A percentile compares a stretch with the other conserved stretches of the same genome.
These are phyloP conservation scores for Boletus tylopilopsis DNA, from an alignment of 768 basidiomycete species.

Conservation along the genomic window DNA sequence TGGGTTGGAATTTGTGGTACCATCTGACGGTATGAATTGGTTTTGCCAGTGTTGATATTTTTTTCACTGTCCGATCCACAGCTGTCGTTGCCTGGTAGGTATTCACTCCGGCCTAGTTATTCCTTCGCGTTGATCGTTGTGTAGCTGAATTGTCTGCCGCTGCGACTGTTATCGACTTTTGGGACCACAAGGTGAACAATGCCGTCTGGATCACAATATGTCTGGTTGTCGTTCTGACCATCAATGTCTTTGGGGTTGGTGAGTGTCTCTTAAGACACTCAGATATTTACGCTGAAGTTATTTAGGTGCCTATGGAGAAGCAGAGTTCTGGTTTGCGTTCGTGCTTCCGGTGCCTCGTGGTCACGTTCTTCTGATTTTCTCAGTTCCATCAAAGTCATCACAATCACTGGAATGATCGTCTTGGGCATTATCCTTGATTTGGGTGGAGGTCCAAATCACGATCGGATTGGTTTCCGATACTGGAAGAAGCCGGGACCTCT, in stretches of 20 bases:
- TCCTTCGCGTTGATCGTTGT: background rate
- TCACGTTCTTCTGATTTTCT: slow-evolving; percentile 2
- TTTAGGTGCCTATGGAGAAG: slow-evolving; percentile 37
- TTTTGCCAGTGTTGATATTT: slow-evolving; percentile 10
- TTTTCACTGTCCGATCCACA: background rate
- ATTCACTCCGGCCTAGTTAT: background rate
- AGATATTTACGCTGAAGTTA: background rate
- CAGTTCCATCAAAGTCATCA: slow-evolving; percentile 49
- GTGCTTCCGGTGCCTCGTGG: background rate
- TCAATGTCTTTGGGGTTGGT: slow-evolving; percentile 38
- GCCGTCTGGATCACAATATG: slow-evolving; percentile 51
- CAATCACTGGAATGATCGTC: slow-evolving; percentile 39
- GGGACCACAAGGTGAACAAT: slow-evolving; percentile 35
- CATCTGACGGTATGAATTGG: slow-evolving; percentile 27
- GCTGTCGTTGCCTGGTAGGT: background rate
- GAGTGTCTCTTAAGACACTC: background rate
- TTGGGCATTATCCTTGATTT: slow-evolving; percentile 44
- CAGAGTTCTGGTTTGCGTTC: slow-evolving; percentile 44
- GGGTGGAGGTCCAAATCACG: slow-evolving; percentile 51
- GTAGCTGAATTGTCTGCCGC: slow-evolving; percentile 45
- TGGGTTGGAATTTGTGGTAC: slow-evolving; percentile 39
- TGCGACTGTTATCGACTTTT: slow-evolving; percentile 46
- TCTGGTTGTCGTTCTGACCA: slow-evolving; percentile 42
- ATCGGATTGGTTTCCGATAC: slow-evolving; percentile 45
- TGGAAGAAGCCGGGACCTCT: slow-evolving; percentile 55